Evolutionary conservation across 2,329 filamentous ascomycete genomes (phyloP), one percentile per base, ranked within the genome.

Genomic region (Hyphodiscus sp.): DNA sequence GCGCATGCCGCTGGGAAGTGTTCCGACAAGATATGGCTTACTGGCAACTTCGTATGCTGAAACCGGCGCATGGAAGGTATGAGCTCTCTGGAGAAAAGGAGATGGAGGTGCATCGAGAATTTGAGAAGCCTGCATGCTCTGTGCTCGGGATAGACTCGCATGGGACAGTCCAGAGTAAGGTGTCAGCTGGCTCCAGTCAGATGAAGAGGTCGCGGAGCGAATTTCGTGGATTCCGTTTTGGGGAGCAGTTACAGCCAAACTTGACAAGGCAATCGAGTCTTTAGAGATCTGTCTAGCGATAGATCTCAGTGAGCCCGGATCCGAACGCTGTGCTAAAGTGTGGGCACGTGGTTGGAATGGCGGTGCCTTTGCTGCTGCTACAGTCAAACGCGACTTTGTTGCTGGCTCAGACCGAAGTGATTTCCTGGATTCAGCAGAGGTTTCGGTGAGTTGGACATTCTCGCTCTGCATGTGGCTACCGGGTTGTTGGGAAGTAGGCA

Each of bases 21-120:
- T 70, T 30, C 81, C 81, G 48, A 82, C 68, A 18, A 85, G 73
- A 59, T 85, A 84, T 1, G 81, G 81, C 2, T 20, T 41, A 16
- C 16, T 41, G 19, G 47, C 29, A 23, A 2, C 16, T 16, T 46
- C 45, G 19, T 15, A 50, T 41, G 41, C 41, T 29, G 33, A 9
- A 20, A 16, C 9, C 15, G 51, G 50, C 20, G 47, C 56, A 54
- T 62, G 55, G 38, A 60, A 58, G 0, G 60, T 61, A 11, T 54
- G 56, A 11, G 57, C 53, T 48, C 60, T 57, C 42, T 55, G 58
- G 7, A 61, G 26, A 49, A 23, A 18, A 19, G 46, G 42, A 30
- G 49, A 18, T 18, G 47, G 49, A 38, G 5, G 11, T 2, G 11
- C 11, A 38, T 38, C 11, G 5, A 38, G 11, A n/a, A 38, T 13